phyloP scores from a whole-genome alignment of 129 eudicot genomes.

The Ambrosia artemisiifolia region DNA sequence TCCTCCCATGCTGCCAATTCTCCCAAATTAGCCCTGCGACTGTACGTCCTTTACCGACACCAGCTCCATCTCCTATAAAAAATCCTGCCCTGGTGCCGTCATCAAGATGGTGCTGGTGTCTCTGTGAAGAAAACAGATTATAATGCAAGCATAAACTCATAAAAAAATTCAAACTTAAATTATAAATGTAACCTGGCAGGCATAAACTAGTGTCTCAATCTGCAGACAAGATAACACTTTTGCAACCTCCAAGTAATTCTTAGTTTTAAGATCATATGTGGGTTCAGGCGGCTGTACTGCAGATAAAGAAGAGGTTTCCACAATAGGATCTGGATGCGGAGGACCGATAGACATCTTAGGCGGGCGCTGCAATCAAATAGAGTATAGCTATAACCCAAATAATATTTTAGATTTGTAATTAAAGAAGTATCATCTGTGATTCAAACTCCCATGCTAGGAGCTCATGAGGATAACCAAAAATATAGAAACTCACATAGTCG shows the following conservation, averaged over 20 bases:
- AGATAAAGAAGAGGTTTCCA: conserved; percentile 94
- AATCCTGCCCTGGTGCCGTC: conserved; percentile 84
- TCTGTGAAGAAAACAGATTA: conserved; percentile 48
- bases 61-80: conserved; percentile 99
- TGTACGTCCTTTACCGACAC: conserved; percentile 98
- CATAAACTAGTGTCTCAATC: conserved; percentile 94
- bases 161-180: not conserved
- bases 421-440: not conserved
- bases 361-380: conserved; percentile 67
- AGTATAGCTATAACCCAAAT: conserved; percentile 4
- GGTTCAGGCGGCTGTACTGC: conserved; percentile 99
- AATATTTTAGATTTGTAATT: not conserved
- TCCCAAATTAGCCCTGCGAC: conserved; percentile 97
- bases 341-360: conserved; percentile 85
- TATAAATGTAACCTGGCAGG: conserved; percentile 72
- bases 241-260: conserved; percentile 68
- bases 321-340: conserved; percentile 96
- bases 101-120: conserved; percentile 90
- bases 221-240: conserved; percentile 87
- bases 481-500: conserved; percentile 67
- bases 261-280: conserved; percentile 69
- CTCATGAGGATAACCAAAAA: not conserved
- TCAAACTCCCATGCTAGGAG: not conserved
- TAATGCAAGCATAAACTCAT: conserved; percentile 17
- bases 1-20: conserved; percentile 95